Base-by-base conservation (phyloP, 2,329 filamentous ascomycete genomes). In the Alternaria novae-zelandiae region DNA sequence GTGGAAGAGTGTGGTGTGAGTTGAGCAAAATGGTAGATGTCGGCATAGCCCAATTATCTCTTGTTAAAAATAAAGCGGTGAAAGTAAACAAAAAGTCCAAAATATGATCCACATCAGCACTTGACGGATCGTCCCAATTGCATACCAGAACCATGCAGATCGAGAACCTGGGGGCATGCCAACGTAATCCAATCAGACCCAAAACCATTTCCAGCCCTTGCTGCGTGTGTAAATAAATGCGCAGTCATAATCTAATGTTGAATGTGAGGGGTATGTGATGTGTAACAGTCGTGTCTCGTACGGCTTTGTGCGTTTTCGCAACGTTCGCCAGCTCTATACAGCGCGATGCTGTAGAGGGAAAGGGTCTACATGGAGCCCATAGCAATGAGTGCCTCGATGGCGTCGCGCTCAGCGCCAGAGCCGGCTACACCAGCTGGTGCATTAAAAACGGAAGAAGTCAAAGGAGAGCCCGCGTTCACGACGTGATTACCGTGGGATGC, bases 301-400 rank as follows among this genome's bases (percentile, higher is more conserved):
- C n/a, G 49, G 17, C 28, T 15, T 51, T 32, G 49, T 51, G 28
- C 17, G 43, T 20, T 26, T 49, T 49, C 20, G 46, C 13, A 30
- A 8, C 43, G 25, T 32, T 49, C 30, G 13, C 45, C n/a, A 45
- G 17, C 49, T 15, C 49, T 51, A 30, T 36, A 36, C 28, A 51
- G 49, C 28, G 6, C 26, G 49, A 36, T 51, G 49, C 49, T 51
- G 49, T 36, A 32, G 28, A 15, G 30, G 8, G n/a, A 17, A 25
- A 41, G 30, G 41, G 30, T n/a, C 80, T 79, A 85, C 82, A 85
- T 84, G 59, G 91, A 94, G 82, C 92, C 91, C 80, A 96, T 90
- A 79, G 89, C 88, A 75, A 96, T 84, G 75, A 95, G 88, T 69
- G 92, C 92, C 80, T 93, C 92, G 68, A 94, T 88, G 59, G 92